These are phyloP conservation scores for Fusarium nelsonii DNA, from an alignment of 2,329 filamentous ascomycete genomes.

Conservation along the genomic window DNA sequence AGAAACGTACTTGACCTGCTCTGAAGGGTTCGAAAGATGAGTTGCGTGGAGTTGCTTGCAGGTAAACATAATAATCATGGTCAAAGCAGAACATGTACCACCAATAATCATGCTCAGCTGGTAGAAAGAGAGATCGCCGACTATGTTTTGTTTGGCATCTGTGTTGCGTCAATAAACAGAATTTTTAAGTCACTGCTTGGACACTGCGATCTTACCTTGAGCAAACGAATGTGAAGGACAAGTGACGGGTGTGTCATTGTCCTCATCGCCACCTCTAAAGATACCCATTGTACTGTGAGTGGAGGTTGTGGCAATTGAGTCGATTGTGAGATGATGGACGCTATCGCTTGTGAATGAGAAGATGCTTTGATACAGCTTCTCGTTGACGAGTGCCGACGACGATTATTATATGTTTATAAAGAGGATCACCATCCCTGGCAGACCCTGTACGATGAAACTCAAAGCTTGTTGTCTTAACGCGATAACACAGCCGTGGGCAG, in stretches of 20 bases:
- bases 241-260: background rate
- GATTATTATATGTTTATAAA: background rate
- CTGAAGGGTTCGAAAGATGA: constrained; percentile 36
- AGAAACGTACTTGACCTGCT: constrained; percentile 40
- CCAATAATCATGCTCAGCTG: constrained; percentile 36
- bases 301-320: background rate
- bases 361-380: background rate
- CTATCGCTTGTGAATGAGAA: background rate
- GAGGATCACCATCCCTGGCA: background rate
- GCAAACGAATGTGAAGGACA: constrained; percentile 22
- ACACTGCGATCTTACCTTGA: constrained; percentile 5
- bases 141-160: constrained; percentile 33
- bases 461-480: background rate
- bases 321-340: background rate
- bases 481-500: background rate
- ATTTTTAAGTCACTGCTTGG: background rate
- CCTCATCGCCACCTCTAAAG: background rate
- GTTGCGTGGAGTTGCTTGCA: constrained; percentile 36
- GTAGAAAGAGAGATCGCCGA: constrained; percentile 26
- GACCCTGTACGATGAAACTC: background rate
- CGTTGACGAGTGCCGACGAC: background rate
- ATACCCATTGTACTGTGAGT: background rate
- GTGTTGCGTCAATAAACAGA: background rate
- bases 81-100: constrained; percentile 35
- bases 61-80: constrained; percentile 31